Percentiles rank a stretch among this genome's conserved stretches.
Evolutionary conservation across 108 stramenopile species (phyloP).

Genomic region (Cyclotella atomus): DNA sequence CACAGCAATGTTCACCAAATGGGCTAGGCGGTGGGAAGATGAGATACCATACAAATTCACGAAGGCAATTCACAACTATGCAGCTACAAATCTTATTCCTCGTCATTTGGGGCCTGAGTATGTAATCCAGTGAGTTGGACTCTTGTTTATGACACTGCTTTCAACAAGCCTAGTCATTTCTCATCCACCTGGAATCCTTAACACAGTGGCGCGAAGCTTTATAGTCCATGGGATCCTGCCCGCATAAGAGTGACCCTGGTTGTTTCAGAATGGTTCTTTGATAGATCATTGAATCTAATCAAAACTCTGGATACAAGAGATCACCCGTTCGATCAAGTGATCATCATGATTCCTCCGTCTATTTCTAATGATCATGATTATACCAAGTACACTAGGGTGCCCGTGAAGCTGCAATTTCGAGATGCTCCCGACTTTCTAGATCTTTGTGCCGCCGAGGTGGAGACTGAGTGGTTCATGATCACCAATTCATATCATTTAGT

Average conservation of each 20-base stretch:
- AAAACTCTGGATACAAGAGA: constrained; percentile 30
- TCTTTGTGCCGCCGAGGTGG: constrained; percentile 35
- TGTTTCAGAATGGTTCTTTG: constrained; percentile 39
- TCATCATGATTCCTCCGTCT: constrained; percentile 34
- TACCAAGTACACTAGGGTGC: constrained; percentile 27
- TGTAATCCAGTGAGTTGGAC: constrained; percentile 35
- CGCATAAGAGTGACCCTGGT: constrained; percentile 26
- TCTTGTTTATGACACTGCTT: too few species aligned
- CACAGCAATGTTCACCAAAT: constrained; percentile 21
- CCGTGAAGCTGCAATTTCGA: constrained; percentile 27
- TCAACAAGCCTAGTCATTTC: too few species aligned
- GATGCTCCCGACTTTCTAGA: constrained; percentile 34
- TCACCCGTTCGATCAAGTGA: constrained; percentile 28
- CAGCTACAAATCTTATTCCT: constrained; percentile 28
- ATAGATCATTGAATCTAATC: constrained; percentile 25
- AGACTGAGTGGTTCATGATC: constrained; percentile 43
- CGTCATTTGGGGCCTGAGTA: constrained; percentile 38
- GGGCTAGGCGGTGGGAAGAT: constrained; percentile 18
- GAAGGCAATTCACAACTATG: constrained; percentile 34
- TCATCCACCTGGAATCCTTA: too few species aligned
- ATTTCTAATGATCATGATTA: constrained; percentile 28
- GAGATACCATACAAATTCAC: constrained; percentile 37
- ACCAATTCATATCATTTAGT: constrained; percentile 25
- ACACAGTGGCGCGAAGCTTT: constrained; percentile 43
- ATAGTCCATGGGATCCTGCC: constrained; percentile 29